phyloP scores from a whole-genome alignment of 495 filamentous ascomycete species.

The Neurospora sp. region DNA sequence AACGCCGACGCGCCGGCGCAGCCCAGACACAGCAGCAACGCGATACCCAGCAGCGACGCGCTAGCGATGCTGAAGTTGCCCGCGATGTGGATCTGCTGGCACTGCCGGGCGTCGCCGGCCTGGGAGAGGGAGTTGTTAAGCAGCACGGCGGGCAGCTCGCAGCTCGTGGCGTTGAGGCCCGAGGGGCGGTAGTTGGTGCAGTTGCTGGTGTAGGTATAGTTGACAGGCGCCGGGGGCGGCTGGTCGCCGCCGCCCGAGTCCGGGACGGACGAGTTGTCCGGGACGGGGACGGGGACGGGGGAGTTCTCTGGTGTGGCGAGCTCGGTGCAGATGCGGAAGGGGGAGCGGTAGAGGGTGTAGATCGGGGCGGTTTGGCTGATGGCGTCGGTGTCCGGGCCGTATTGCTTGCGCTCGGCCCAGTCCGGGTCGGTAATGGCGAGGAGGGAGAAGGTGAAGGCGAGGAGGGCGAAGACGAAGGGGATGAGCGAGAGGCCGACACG shows the following conservation, averaged over 20 bases:
- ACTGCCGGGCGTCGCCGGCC: constrained; percentile 1
- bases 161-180: background rate
- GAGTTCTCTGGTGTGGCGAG: background rate
- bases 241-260: background rate
- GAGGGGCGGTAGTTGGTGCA: background rate
- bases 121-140: background rate
- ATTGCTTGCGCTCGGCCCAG: background rate
- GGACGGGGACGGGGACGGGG: background rate
- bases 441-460: background rate
- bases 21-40: background rate
- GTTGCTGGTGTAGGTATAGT: background rate
- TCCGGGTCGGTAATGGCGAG: background rate
- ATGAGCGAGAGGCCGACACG: background rate
- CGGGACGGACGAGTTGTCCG: too few relatives aligned
- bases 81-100: background rate
- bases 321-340: background rate
- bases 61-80: background rate
- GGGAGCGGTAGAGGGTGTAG: background rate
- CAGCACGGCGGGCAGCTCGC: background rate
- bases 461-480: background rate
- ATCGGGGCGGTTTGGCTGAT: background rate
- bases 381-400: background rate
- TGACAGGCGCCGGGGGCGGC: background rate
- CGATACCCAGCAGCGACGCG: background rate
- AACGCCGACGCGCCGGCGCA: background rate